Base-by-base conservation (phyloP, 805 yeast genomes). In the Yueomyces sp. region DNA sequence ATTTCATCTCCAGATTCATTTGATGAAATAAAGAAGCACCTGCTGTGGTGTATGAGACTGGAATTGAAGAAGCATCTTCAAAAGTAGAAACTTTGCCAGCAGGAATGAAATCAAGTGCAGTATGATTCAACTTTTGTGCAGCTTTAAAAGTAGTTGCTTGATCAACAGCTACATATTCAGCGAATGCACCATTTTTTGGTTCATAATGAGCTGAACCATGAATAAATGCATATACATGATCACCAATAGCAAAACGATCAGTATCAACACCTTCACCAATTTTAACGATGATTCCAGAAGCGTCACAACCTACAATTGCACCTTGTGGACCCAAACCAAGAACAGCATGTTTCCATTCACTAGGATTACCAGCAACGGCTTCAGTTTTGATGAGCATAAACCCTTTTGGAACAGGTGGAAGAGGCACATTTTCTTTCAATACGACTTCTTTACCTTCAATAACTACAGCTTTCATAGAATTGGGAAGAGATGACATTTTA, bases 21-120 rank as follows among this genome's bases (percentile, higher is more conserved):
- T 60, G 57, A 50, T 62, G 59, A 44, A 52, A 51, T 41, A 65
- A 67, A 26, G 68, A 62, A 45, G 55, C 52, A 30, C 70, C 76
- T 19, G 73, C 66, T 3, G 85, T 80, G 41, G 61, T 64, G 40
- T 74, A 54, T 19, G 77, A 71, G 42, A 77, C 64, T 31, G 81
- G 73, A 36, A 77, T 54, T 7, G 81, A 62, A 3, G 82, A 78
- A 26, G 85, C 85, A 47, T 71, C 82, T 63, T 80, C 86, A 52
- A 67, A 78, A 12, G 79, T 63, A 36, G 57, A 61, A 29, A 76
- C 58, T 1, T 54, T 50, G 9, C 73, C 74, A 27, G 63, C 50
- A 36, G 69, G 62, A 31, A 62, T 42, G 2, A 48, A 48, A 2
- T 50, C 54, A 5, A 55, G 54, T 4, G 56, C 60, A 7, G 50